Evolutionary conservation across 495 filamentous ascomycete genomes (phyloP).

Genomic region (Lepraria neglecta): DNA sequence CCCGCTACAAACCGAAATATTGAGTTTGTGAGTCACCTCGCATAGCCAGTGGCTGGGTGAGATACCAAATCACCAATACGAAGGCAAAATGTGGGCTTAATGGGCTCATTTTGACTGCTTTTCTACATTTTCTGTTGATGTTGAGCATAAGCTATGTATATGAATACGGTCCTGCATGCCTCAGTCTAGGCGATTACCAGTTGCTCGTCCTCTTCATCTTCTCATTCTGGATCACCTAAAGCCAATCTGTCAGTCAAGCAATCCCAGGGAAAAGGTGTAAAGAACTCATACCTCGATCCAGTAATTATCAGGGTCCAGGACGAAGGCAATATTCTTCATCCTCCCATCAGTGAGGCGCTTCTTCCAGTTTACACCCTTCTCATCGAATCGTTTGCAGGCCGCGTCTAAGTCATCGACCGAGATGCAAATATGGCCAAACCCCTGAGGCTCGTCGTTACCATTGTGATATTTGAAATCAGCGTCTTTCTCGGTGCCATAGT

Average conservation of each 20-base stretch:
- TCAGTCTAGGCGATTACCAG: slow-evolving; percentile 30
- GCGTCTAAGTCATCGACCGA: slow-evolving; percentile 84
- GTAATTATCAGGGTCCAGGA: slow-evolving; percentile 83
- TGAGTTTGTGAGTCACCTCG: neutral
- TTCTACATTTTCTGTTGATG: neutral
- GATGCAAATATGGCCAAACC: slow-evolving; percentile 89
- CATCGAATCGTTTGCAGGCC: slow-evolving; percentile 80
- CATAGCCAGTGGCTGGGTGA: no score
- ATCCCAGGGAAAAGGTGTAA: neutral
- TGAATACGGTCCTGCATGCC: neutral
- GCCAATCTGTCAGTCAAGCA: slow-evolving; percentile 79
- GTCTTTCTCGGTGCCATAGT: slow-evolving; percentile 93
- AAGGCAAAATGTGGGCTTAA: no score
- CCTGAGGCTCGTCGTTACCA: slow-evolving; percentile 85
- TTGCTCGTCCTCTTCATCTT: slow-evolving; percentile 44
- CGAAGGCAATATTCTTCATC: slow-evolving; percentile 93
- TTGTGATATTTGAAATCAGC: slow-evolving; percentile 80
- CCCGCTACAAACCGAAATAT: neutral
- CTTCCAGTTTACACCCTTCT: slow-evolving; percentile 78
- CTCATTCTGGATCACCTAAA: slow-evolving; percentile 56
- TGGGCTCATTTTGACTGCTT: neutral
- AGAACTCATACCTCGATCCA: slow-evolving; percentile 32
- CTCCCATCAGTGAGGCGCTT: slow-evolving; percentile 86
- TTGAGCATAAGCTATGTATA: neutral
- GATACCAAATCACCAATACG: no score